Conservation (phyloP, 768 basidiomycete genomes). For the Tephrocybe sp. region DNA sequence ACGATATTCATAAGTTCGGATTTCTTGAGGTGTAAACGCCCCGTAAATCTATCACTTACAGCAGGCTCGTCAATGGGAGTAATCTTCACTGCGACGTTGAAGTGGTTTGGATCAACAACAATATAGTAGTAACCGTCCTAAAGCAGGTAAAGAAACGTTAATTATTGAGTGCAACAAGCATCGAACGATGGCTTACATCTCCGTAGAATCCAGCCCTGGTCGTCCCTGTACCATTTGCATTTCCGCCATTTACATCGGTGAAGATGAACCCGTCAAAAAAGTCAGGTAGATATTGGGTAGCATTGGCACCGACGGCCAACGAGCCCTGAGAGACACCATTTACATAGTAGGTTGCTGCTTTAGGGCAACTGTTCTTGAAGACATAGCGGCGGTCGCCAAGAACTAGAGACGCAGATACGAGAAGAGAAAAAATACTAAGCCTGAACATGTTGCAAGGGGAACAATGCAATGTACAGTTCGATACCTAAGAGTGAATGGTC, state of each 20-base stretch:
- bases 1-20: not conserved
- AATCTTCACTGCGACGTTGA: constrained; percentile 26
- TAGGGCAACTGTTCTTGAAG: constrained; percentile 24
- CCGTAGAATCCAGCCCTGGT: constrained; percentile 25
- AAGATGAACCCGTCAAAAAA: constrained; percentile 23
- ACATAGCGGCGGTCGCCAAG: constrained; percentile 15
- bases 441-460: not conserved
- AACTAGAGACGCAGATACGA: not conserved
- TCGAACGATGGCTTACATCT: constrained; percentile 14
- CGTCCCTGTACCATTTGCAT: constrained; percentile 14
- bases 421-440: not conserved
- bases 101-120: constrained; percentile 21
- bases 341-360: constrained; percentile 18
- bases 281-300: constrained; percentile 14
- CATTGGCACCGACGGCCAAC: constrained; percentile 9
- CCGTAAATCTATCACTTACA: constrained; percentile 4
- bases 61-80: constrained; percentile 15
- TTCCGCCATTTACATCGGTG: constrained; percentile 23
- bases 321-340: constrained; percentile 19
- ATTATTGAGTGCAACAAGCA: not conserved
- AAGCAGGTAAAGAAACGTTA: not conserved
- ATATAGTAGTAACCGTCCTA: constrained; percentile 29
- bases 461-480: too few species aligned
- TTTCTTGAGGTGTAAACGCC: not conserved
- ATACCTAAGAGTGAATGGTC: too few species aligned